These are phyloP conservation scores for Nyctanthes arbortristis DNA, from an alignment of 257 asterid genomes.

Conservation along the genomic window DNA sequence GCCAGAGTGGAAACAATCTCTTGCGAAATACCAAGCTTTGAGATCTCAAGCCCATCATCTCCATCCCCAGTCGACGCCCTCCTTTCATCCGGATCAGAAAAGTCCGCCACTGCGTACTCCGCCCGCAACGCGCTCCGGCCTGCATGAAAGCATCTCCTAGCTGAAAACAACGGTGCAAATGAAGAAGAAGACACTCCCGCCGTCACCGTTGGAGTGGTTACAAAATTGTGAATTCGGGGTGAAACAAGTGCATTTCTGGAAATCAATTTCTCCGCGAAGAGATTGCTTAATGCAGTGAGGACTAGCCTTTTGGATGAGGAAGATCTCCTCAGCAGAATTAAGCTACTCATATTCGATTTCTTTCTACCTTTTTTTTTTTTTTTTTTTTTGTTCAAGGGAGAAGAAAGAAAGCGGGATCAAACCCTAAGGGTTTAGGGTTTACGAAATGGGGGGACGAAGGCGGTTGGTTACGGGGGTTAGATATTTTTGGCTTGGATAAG, in stretches of 20 bases:
- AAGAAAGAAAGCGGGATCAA: not conserved
- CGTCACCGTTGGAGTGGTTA: conserved; percentile 14
- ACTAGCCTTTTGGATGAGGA: conserved; percentile 41
- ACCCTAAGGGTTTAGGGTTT: conserved; percentile 1
- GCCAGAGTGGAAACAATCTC: conserved; percentile 66
- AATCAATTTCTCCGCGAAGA: conserved; percentile 31
- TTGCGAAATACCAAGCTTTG: conserved; percentile 73
- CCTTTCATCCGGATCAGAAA: conserved; percentile 49
- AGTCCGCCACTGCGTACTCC: conserved; percentile 59
- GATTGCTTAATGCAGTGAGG: conserved; percentile 43
- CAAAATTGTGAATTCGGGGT: conserved; percentile 23
- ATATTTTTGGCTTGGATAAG: too few species aligned
- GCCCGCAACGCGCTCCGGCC: conserved; percentile 42
- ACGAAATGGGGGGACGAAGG: conserved; percentile 16
- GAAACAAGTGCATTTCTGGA: conserved; percentile 16
- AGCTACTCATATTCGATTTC: conserved; percentile 42
- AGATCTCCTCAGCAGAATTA: conserved; percentile 47
- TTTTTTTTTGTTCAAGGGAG: too few species aligned
- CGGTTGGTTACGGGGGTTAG: not conserved
- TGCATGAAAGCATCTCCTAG: conserved; percentile 51
- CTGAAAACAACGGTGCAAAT: conserved; percentile 26
- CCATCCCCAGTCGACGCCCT: conserved; percentile 30
- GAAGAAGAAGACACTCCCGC: not conserved
- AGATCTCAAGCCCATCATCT: conserved; percentile 84
- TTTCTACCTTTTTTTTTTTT: not conserved